phyloP scores from a whole-genome alignment of 1,139 yeast species.

The Geotrichum histeridarum region DNA sequence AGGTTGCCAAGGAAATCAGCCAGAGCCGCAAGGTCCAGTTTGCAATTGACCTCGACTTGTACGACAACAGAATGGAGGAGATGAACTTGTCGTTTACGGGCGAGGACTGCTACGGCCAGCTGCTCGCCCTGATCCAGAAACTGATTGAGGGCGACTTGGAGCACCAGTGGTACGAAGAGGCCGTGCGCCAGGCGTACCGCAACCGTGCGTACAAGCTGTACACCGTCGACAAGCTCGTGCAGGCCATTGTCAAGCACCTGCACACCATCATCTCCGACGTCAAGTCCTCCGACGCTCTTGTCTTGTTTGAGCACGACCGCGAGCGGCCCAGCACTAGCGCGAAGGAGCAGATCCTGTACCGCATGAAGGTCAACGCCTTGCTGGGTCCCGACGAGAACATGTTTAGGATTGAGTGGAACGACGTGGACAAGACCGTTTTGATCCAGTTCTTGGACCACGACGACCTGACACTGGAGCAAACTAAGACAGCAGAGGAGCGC shows the following conservation, averaged over 20 bases:
- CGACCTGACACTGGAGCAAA: conserved; percentile 79
- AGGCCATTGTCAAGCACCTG: conserved; percentile 83
- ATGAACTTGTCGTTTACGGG: conserved; percentile 70
- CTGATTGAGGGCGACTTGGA: conserved; percentile 88
- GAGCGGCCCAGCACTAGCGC: conserved; percentile 52
- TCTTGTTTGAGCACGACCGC: conserved; percentile 79
- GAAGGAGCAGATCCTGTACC: conserved; percentile 81
- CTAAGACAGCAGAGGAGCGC: conserved; percentile 66
- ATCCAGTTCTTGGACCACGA: conserved; percentile 84
- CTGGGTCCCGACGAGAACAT: conserved; percentile 84
- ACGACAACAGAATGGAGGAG: conserved; percentile 77
- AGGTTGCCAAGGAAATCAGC: conserved; percentile 63
- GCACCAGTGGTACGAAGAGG: conserved; percentile 93
- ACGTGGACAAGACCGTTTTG: conserved; percentile 48
- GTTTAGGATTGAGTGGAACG: conserved; percentile 78
- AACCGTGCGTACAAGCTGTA: conserved; percentile 89
- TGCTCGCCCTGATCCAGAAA: conserved; percentile 64
- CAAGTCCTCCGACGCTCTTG: conserved; percentile 76
- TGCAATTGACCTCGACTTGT: conserved; percentile 80
- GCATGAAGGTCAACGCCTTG: conserved; percentile 78
- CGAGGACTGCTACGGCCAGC: conserved; percentile 70
- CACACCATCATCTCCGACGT: conserved; percentile 73
- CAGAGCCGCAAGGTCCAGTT: conserved; percentile 64
- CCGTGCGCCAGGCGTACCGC: conserved; percentile 89
- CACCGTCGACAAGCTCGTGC: conserved; percentile 89